phyloP scores from a whole-genome alignment of 108 stramenopile genomes.

The Cyclotella cryptica region DNA sequence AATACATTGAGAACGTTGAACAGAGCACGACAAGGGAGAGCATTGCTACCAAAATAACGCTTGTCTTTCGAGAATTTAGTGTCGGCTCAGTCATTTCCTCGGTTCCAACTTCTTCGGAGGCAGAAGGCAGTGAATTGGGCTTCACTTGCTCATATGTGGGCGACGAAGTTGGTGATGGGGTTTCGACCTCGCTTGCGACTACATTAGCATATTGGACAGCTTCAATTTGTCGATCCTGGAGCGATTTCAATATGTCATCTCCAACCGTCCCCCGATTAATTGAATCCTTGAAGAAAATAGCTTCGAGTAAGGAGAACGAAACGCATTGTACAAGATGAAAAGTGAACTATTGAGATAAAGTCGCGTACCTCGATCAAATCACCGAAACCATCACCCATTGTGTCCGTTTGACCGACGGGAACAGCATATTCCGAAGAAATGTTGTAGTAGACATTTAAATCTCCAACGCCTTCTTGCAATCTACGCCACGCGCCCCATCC shows the following conservation, averaged over 20 bases:
- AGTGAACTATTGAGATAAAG: neutral
- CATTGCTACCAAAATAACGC: neutral
- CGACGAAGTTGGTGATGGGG: neutral
- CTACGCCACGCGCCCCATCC: neutral
- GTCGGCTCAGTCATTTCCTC: neutral
- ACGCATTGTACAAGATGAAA: too few relatives aligned
- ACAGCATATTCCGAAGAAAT: constrained; percentile 3
- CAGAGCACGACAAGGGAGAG: neutral
- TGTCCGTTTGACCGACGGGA: neutral
- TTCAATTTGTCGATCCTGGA: neutral
- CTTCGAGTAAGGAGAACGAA: neutral
- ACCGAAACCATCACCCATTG: constrained; percentile 5
- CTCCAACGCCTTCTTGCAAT: neutral
- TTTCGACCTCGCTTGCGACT: neutral
- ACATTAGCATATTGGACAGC: neutral
- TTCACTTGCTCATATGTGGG: neutral
- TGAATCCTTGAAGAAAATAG: neutral
- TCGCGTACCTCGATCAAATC: constrained; percentile 4
- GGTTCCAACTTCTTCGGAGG: neutral
- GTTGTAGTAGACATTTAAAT: constrained; percentile 9
- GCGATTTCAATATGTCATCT: neutral
- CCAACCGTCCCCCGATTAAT: neutral
- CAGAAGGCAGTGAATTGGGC: neutral
- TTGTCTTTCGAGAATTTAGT: neutral
- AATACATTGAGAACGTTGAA: constrained; percentile 4